Evolutionary conservation across 75 land plant genomes (phyloP).

Genomic region (Cryptomeria japonica): DNA sequence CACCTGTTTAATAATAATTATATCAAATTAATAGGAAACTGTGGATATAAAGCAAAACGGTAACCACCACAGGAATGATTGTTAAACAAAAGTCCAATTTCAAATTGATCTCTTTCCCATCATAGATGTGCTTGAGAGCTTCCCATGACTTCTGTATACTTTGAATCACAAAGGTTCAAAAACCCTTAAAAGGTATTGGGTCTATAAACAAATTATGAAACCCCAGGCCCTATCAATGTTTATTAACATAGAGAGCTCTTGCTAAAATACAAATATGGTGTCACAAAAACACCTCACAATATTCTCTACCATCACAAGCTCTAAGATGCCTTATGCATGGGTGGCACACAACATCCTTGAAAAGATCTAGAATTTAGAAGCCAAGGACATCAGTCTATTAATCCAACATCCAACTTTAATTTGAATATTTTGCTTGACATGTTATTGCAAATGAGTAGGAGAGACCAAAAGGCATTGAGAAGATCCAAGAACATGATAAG

Average conservation of each 20-base stretch:
- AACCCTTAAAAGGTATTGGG: background rate
- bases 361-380: background rate
- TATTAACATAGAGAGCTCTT: background rate
- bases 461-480: background rate
- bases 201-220: background rate
- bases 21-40: too few relatives aligned
- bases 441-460: background rate
- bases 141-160: background rate
- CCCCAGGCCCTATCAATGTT: background rate
- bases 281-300: background rate
- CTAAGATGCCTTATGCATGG: background rate
- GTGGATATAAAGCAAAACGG: background rate
- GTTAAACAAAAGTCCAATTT: background rate
- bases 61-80: background rate
- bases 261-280: background rate
- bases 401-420: background rate
- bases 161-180: background rate
- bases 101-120: background rate
- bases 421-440: background rate
- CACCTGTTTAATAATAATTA: too few relatives aligned
- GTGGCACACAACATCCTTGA: background rate
- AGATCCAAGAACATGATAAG: background rate
- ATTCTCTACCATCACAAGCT: background rate
- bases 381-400: background rate
- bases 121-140: background rate